Percentiles rank a stretch among this genome's conserved stretches.
Conservation (phyloP, 192 early-diverging fungal genomes). For the Gaertneriomyces sp. region DNA sequence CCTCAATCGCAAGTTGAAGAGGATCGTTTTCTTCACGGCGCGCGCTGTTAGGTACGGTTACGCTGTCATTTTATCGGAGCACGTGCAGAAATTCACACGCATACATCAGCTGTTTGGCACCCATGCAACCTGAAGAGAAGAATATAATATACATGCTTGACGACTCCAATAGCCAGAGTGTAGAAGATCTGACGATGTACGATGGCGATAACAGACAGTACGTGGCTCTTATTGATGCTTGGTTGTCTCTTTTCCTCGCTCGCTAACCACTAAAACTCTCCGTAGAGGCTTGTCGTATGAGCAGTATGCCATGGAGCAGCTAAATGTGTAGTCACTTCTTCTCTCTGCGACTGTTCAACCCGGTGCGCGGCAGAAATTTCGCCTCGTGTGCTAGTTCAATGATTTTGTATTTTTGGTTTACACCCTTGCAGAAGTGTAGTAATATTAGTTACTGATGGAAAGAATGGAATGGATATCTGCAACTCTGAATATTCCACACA, state of each 20-base stretch:
- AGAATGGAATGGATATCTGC: too few relatives aligned
- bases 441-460: too few relatives aligned
- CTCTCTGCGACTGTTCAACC: not conserved
- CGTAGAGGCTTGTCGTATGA: slow-evolving; percentile 50
- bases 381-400: too few relatives aligned
- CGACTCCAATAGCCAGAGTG: slow-evolving; percentile 34
- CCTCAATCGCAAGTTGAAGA: slow-evolving; percentile 84
- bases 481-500: too few relatives aligned
- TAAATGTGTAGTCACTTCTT: slow-evolving; percentile 47
- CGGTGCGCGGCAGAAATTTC: not conserved
- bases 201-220: slow-evolving; percentile 24
- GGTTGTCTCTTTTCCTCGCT: slow-evolving; percentile 4
- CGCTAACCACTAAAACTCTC: slow-evolving; percentile 2
- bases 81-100: too few relatives aligned
- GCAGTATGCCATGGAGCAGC: slow-evolving; percentile 64
- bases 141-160: slow-evolving; percentile 34
- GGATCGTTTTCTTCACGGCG: slow-evolving; percentile 89
- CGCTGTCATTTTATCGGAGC: too few relatives aligned
- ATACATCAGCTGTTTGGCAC: slow-evolving; percentile 49
- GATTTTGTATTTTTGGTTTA: too few relatives aligned
- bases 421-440: too few relatives aligned
- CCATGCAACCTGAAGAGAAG: slow-evolving; percentile 53
- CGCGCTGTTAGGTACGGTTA: slow-evolving; percentile 77
- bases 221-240: slow-evolving; percentile 14
- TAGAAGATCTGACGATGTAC: slow-evolving; percentile 32